Percentiles rank a stretch among this genome's conserved stretches.
Evolutionary conservation across 2,329 filamentous ascomycete species (phyloP).

Genomic region (Sclerotinia glacialis): DNA sequence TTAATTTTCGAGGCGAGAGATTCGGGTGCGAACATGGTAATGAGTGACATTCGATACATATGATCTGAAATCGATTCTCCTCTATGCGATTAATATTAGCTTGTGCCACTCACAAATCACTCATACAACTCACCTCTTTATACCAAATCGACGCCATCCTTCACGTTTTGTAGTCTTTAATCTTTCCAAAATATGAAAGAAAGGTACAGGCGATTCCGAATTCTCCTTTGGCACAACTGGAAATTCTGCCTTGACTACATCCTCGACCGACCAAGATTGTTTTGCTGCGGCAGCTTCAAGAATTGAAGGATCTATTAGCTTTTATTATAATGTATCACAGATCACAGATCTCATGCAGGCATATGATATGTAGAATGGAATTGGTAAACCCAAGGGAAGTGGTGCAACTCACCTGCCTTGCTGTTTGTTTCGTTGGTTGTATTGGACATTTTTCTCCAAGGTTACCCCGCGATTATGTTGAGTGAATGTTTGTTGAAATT

Average conservation of each 20-base stretch:
- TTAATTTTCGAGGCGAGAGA: slow-evolving; percentile 70
- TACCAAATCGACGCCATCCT: slow-evolving; percentile 88
- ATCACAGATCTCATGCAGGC: background rate
- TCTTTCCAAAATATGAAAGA: slow-evolving; percentile 91
- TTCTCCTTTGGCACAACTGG: slow-evolving; percentile 55
- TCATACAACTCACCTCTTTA: slow-evolving; percentile 50
- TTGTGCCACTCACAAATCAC: background rate
- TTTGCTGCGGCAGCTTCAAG: slow-evolving; percentile 14
- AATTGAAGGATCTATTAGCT: slow-evolving; percentile 5
- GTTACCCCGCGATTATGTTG: slow-evolving; percentile 14
- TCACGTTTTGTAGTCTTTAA: slow-evolving; percentile 96
- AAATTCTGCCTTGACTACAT: slow-evolving; percentile 61
- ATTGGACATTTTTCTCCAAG: slow-evolving; percentile 8
- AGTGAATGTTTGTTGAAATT: background rate
- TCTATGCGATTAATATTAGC: slow-evolving; percentile 38
- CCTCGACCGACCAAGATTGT: slow-evolving; percentile 52
- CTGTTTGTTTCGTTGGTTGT: background rate
- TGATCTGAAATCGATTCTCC: slow-evolving; percentile 95
- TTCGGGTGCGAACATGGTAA: slow-evolving; percentile 86
- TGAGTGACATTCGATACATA: slow-evolving; percentile 99
- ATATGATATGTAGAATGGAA: background rate
- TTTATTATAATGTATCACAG: background rate
- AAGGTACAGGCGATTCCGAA: slow-evolving; percentile 74
- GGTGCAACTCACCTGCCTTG: slow-evolving; percentile 12
- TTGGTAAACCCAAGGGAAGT: background rate